Base-by-base conservation (phyloP, 169 alveolate genomes). In the Plasmodium gonderi region DNA sequence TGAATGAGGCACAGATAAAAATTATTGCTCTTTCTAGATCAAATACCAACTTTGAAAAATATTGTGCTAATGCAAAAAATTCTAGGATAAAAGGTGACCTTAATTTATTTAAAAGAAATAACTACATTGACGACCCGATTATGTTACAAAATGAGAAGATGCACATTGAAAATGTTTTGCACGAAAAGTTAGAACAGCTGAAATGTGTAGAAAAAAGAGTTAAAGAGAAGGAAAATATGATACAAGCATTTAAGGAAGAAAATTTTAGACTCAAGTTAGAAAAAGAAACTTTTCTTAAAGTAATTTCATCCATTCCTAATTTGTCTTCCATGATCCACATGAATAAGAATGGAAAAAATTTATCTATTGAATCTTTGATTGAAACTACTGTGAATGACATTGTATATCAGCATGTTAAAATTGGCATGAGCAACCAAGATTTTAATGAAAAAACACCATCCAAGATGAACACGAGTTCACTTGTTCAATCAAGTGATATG, bases 1-100 rank as follows among this genome's bases (percentile, higher is more conserved):
- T 87, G 14, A 87, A 87, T 44, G 80, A 87, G 68, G 93, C 93
- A 7, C 90, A 74, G 45, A 47, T 76, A 11, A 87, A 76, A 23
- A 76, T 87, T 14, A 76, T 87, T n/a, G 47, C 79, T 6, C 54
- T 87, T 3, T 23, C 93, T 6, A 75, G 79, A 33, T 23, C 87
- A 20, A 54, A 74, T 20, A 83, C 36, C 2, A 75, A 75, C 11
- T 75, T 75, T 76, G 93, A 87, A 42, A 87, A 60, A 14, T 54
- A n/a, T 12, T 33, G 68, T 60, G 29, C 38, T 0, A 76, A 77
- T 31, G 69, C 44, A 5, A 87, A 78, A 33, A 87, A 36, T 23
- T 17, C 33, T 26, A 23, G 17, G 12, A 5, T 75, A 31, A 38
- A 64, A 14, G 93, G 68, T 7, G 89, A 87, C 7, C 2, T 49